Evolutionary conservation across 2,329 filamentous ascomycete species (phyloP).

Genomic region (Cercospora sesami): DNA sequence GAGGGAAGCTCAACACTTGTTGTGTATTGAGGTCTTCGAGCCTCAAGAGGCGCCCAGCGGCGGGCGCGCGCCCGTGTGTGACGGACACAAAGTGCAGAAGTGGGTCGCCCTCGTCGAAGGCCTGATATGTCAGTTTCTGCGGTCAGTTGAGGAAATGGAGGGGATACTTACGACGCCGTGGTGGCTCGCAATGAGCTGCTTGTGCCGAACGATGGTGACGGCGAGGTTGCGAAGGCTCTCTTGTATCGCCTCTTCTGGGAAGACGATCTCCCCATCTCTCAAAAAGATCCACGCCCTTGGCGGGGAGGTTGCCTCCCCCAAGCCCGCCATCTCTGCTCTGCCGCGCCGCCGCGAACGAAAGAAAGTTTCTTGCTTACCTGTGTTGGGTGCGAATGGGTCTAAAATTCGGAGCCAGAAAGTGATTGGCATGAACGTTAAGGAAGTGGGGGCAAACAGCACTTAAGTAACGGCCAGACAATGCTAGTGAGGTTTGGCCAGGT

Average conservation of each 20-base stretch:
- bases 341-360: neutral
- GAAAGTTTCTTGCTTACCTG: neutral
- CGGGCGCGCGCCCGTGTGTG: neutral
- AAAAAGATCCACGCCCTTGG: slow-evolving; percentile 1
- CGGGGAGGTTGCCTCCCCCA: neutral
- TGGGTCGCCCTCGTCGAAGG: neutral
- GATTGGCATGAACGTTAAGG: neutral
- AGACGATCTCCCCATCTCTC: neutral
- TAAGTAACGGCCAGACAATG: neutral
- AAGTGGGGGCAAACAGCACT: neutral
- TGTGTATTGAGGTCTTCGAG: neutral
- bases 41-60: neutral
- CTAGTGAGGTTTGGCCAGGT: neutral
- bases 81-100: slow-evolving; percentile 4
- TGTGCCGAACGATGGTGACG: slow-evolving; percentile 5
- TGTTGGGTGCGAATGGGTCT: neutral
- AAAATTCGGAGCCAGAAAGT: neutral
- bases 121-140: neutral
- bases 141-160: neutral
- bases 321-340: slow-evolving; percentile 4
- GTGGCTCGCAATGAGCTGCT: slow-evolving; percentile 6
- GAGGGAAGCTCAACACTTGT: neutral
- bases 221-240: neutral
- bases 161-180: neutral
- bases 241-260: slow-evolving; percentile 2